Percentiles rank a stretch among this genome's conserved stretches.
phyloP scores from a whole-genome alignment of 495 filamentous ascomycete genomes.

The Xylaria telfairii region DNA sequence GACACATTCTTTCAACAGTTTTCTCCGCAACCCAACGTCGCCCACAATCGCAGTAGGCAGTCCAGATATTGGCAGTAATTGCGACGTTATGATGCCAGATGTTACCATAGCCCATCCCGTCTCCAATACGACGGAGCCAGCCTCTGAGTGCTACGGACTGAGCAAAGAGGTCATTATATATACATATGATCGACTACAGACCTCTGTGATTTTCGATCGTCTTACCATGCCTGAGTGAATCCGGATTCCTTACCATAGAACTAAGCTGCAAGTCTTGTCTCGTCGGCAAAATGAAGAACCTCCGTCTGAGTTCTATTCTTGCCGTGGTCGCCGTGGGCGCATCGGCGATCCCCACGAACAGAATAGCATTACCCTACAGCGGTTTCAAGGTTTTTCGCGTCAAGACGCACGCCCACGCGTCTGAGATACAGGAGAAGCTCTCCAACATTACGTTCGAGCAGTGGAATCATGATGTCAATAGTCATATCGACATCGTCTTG shows the following conservation, averaged over 20 bases:
- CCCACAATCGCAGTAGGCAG: not conserved
- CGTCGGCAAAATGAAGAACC: not conserved
- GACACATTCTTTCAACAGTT: not conserved
- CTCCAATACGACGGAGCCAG: not conserved
- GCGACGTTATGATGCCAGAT: slow-evolving; percentile 21
- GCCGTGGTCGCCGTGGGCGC: slow-evolving; percentile 8
- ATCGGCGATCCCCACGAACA: slow-evolving; percentile 12
- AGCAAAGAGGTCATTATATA: not conserved
- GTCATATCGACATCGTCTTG: slow-evolving; percentile 46
- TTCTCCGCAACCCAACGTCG: not conserved
- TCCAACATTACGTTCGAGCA: slow-evolving; percentile 35
- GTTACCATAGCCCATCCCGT: slow-evolving; percentile 14
- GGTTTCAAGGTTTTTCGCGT: slow-evolving; percentile 51
- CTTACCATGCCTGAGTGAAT: not conserved
- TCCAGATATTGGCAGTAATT: slow-evolving; percentile 8
- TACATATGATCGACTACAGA: not conserved
- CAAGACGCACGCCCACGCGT: slow-evolving; percentile 29
- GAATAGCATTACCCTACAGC: slow-evolving; percentile 36
- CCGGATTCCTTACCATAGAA: not conserved
- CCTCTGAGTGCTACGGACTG: not conserved
- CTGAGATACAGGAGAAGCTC: slow-evolving; percentile 38
- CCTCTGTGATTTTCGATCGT: not conserved
- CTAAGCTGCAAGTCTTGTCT: not conserved
- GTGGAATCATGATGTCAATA: slow-evolving; percentile 39
- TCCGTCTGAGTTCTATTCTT: not conserved